Percentiles rank a stretch among this genome's conserved stretches.
Evolutionary conservation across 768 basidiomycete species (phyloP).

Genomic region (Pleurotus pulmonarius): DNA sequence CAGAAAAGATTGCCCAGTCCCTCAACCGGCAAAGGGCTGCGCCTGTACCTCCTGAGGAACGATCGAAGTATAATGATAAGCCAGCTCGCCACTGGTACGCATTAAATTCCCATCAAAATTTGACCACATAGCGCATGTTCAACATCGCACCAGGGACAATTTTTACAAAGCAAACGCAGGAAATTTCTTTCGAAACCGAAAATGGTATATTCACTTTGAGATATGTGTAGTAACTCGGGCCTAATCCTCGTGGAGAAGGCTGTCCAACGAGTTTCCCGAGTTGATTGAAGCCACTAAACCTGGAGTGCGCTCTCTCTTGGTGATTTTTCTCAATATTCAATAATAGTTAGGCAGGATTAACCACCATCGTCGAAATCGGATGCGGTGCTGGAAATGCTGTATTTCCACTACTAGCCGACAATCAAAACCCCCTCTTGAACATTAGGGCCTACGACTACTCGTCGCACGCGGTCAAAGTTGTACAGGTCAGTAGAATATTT

Average conservation of each 20-base stretch:
- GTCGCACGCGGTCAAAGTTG: slow-evolving; percentile 80
- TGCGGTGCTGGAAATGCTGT: slow-evolving; percentile 97
- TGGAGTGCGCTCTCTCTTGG: slow-evolving; percentile 40
- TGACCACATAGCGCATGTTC: neutral
- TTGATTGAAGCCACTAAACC: slow-evolving; percentile 65
- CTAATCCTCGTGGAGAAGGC: slow-evolving; percentile 37
- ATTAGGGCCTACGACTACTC: slow-evolving; percentile 92
- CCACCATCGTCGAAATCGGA: slow-evolving; percentile 82
- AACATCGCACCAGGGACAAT: slow-evolving; percentile 66
- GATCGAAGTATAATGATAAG: slow-evolving; percentile 65
- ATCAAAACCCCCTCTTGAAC: slow-evolving; percentile 72
- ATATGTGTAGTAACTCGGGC: too few species aligned
- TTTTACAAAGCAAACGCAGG: slow-evolving; percentile 84
- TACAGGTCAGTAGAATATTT: slow-evolving; percentile 55
- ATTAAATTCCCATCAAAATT: neutral
- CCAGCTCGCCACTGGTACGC: slow-evolving; percentile 70
- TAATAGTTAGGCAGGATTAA: slow-evolving; percentile 65
- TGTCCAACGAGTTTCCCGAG: slow-evolving; percentile 94
- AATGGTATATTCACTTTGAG: slow-evolving; percentile 53
- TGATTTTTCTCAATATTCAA: slow-evolving; percentile 7
- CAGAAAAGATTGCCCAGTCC: slow-evolving; percentile 64
- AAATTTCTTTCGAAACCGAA: slow-evolving; percentile 94
- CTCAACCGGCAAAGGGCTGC: slow-evolving; percentile 64
- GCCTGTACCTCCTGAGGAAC: slow-evolving; percentile 75
- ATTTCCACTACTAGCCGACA: slow-evolving; percentile 82